These are phyloP conservation scores for Myotisia sp. DNA, from an alignment of 2,329 filamentous ascomycete species.

Conservation along the genomic window DNA sequence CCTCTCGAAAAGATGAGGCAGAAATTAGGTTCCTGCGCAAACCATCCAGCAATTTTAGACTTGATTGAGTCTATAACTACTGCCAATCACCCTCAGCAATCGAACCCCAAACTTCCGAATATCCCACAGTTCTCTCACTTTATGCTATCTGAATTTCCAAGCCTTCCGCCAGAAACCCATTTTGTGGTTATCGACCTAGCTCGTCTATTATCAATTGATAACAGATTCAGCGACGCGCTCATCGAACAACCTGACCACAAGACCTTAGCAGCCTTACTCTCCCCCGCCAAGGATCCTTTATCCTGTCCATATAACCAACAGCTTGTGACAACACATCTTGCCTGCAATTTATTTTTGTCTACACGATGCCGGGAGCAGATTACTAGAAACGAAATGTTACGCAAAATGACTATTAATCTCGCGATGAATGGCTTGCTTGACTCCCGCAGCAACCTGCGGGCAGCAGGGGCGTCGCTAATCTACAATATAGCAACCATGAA, in stretches of 20 bases:
- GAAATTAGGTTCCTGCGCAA: conserved; percentile 56
- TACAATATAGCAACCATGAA: conserved; percentile 68
- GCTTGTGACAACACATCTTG: conserved; percentile 67
- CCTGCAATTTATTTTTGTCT: conserved; percentile 72
- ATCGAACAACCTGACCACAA: conserved; percentile 56
- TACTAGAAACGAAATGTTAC: conserved; percentile 38
- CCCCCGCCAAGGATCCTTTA: conserved; percentile 39
- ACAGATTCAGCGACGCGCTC: conserved; percentile 66
- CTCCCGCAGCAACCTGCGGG: conserved; percentile 58
- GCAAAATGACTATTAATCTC: conserved; percentile 49
- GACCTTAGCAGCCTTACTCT: conserved; percentile 46
- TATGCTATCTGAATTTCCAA: conserved; percentile 40
- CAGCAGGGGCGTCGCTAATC: conserved; percentile 66
- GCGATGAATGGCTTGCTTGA: conserved; percentile 69
- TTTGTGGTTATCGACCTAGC: conserved; percentile 82
- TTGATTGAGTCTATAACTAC: conserved; percentile 59
- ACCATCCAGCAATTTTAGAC: conserved; percentile 45
- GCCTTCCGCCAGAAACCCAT: conserved; percentile 48
- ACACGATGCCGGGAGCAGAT: conserved; percentile 55
- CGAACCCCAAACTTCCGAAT: conserved; percentile 56
- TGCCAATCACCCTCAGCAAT: conserved; percentile 43
- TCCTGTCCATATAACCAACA: conserved; percentile 65
- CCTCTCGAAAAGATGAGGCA: conserved; percentile 66
- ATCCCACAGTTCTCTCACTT: conserved; percentile 51
- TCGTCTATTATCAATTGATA: conserved; percentile 60